These are phyloP conservation scores for Termitomyces sp. DNA, from an alignment of 768 basidiomycete species.

Conservation along the genomic window DNA sequence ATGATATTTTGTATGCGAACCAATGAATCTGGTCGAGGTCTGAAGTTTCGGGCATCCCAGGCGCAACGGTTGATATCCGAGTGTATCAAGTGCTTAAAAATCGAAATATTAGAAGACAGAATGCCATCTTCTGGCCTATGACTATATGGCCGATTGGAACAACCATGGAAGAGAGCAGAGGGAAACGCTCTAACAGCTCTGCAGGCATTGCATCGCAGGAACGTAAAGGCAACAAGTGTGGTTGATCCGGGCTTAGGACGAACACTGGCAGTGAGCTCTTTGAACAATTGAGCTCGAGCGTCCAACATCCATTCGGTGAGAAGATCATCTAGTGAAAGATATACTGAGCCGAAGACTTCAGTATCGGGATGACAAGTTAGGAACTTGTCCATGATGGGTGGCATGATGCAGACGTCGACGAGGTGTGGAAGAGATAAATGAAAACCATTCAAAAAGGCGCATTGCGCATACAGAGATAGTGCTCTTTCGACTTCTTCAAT, in stretches of 20 bases:
- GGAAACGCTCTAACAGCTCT: neutral
- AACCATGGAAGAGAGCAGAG: neutral
- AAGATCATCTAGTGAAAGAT: neutral
- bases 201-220: neutral
- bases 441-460: neutral
- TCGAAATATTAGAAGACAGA: neutral
- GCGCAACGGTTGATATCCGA: neutral
- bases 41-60: neutral
- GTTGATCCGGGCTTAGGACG: neutral
- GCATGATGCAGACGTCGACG: neutral
- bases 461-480: neutral
- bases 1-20: constrained; percentile 2
- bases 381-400: neutral
- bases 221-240: neutral
- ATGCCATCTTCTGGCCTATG: neutral
- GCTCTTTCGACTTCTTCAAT: neutral
- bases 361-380: neutral
- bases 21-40: neutral
- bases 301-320: neutral
- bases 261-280: neutral
- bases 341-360: neutral
- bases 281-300: neutral
- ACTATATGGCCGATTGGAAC: neutral
- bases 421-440: neutral
- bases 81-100: neutral